A percentile compares a stretch with the other conserved stretches of the same genome.
Evolutionary conservation across 2,329 filamentous ascomycete species (phyloP).

Genomic region (Ceratocystis alfenasii): DNA sequence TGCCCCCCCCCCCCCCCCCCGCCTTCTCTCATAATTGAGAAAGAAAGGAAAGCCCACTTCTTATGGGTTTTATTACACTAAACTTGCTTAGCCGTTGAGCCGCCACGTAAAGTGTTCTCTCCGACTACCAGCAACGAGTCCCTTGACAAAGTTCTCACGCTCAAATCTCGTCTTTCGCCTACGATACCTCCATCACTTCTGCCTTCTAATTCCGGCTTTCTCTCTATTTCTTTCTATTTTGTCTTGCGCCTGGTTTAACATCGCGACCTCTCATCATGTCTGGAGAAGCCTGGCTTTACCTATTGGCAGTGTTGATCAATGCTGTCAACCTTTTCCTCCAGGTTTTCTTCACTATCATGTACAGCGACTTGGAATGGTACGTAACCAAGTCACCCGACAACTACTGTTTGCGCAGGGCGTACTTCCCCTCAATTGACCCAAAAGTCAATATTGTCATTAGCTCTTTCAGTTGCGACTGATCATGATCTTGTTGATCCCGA

Average conservation of each 20-base stretch:
- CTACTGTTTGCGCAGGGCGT: background rate
- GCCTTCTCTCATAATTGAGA: background rate
- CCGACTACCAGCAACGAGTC: background rate
- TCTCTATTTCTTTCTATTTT: constrained; percentile 1
- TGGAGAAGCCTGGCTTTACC: constrained; percentile 95
- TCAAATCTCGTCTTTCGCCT: constrained; percentile 6
- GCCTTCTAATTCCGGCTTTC: background rate
- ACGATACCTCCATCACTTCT: background rate
- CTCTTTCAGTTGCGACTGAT: background rate
- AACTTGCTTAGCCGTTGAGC: constrained; percentile 5
- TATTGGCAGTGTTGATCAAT: constrained; percentile 96
- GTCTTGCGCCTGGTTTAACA: background rate
- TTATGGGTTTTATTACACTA: constrained; percentile 8
- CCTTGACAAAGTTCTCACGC: constrained; percentile 7
- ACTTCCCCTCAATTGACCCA: background rate
- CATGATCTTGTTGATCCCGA: background rate
- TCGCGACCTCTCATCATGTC: constrained; percentile 50
- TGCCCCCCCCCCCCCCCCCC: background rate
- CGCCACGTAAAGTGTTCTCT: constrained; percentile 18
- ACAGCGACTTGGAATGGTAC: constrained; percentile 97
- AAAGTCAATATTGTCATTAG: background rate
- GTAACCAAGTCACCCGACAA: constrained; percentile 30
- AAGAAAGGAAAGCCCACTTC: constrained; percentile 8
- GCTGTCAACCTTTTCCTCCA: constrained; percentile 99
- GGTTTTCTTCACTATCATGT: constrained; percentile 99